Conservation (phyloP, 345 rosid genomes). For the sweet orange (Citrus sinensis) region DVS_A1.0 CM039162.1:20471501-20472000, state of each 20-base stretch:
- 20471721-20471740: no score
- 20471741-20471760: no score
- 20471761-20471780: no score
- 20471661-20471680: no score
- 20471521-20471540: not conserved
- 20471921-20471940: rapidly evolving
- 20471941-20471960: no score
- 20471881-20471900: rapidly evolving
- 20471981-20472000: no score
- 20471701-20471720: no score
- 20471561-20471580: not conserved
- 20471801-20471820: rapidly evolving
- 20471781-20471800: rapidly evolving
- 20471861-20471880: rapidly evolving
- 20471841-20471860: no score
- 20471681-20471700: no score
- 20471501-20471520: not conserved
- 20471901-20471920: no score
- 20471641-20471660: not conserved
- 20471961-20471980: no score
- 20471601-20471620: no score
- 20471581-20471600: not conserved
- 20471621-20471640: not conserved
- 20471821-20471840: rapidly evolving
- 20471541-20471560: not conserved